Evolutionary conservation across 2,329 filamentous ascomycete genomes (phyloP).

Genomic region (Nigrospora sphaerica): DNA sequence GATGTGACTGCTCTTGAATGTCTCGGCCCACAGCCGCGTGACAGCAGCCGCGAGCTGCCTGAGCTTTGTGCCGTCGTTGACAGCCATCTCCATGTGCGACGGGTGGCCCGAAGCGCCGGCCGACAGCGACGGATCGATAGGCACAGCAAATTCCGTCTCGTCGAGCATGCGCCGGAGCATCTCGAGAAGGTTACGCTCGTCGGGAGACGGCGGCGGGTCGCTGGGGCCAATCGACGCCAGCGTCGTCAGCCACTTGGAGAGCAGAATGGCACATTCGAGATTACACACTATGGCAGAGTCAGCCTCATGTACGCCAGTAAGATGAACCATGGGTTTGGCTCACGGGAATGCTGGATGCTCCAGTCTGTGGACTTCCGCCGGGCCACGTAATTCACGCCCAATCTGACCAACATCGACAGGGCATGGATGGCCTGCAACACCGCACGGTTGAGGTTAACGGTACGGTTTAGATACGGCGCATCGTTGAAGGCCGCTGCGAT

Average conservation of each 20-base stretch:
- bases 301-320: constrained; percentile 4
- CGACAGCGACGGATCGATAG: constrained; percentile 48
- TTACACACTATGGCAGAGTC: constrained; percentile 41
- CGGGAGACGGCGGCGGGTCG: constrained; percentile 40
- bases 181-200: constrained; percentile 48
- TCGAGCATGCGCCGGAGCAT: constrained; percentile 52
- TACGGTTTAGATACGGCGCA: constrained; percentile 51
- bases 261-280: constrained; percentile 53
- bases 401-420: constrained; percentile 58
- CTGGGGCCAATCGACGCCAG: constrained; percentile 43
- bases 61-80: constrained; percentile 42
- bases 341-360: constrained; percentile 56
- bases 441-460: constrained; percentile 52
- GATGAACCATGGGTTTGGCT: constrained; percentile 19
- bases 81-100: constrained; percentile 32
- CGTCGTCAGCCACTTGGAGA: constrained; percentile 55
- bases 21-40: constrained; percentile 53
- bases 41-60: constrained; percentile 51
- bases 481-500: constrained; percentile 56
- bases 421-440: constrained; percentile 64
- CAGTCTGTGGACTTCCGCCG: constrained; percentile 54
- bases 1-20: constrained; percentile 54
- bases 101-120: constrained; percentile 28
- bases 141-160: constrained; percentile 56
- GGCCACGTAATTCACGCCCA: constrained; percentile 55